phyloP scores from a whole-genome alignment of 192 early-diverging fungal species.

The Podila verticillata region DNA sequence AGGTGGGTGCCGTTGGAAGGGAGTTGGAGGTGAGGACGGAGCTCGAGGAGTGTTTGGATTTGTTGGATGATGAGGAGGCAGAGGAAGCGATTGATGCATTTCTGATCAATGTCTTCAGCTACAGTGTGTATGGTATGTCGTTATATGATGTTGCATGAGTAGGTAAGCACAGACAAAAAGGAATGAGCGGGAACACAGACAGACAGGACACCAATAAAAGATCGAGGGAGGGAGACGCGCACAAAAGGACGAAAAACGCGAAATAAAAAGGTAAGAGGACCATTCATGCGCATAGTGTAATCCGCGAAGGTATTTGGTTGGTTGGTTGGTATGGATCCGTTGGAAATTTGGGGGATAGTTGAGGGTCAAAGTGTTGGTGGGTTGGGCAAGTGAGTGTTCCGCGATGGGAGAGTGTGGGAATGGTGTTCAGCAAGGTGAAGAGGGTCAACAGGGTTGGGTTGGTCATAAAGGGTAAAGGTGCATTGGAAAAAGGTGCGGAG shows the following conservation, averaged over 20 bases:
- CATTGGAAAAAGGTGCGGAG: background rate
- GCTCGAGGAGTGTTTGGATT: background rate
- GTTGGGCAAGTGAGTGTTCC: background rate
- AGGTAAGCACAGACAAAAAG: background rate
- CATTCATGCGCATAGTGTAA: no score
- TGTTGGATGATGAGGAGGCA: background rate
- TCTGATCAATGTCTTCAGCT: constrained; percentile 32
- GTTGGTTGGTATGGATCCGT: no score
- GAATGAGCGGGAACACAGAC: background rate
- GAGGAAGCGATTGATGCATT: constrained; percentile 37
- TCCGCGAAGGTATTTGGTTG: no score
- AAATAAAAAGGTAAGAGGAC: no score
- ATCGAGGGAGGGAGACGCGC: no score
- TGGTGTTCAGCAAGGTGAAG: background rate
- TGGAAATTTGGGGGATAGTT: no score
- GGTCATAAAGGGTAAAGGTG: constrained; percentile 1
- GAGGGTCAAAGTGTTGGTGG: background rate
- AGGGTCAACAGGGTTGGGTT: background rate
- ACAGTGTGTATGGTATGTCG: no score
- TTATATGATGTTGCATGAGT: background rate
- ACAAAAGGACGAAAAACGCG: no score
- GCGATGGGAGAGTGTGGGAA: background rate
- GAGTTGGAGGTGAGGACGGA: background rate
- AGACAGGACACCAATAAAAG: background rate
- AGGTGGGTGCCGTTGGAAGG: background rate